Base-by-base conservation (phyloP, 352 stramenopile genomes). In the Phytophthora melonis region DNA sequence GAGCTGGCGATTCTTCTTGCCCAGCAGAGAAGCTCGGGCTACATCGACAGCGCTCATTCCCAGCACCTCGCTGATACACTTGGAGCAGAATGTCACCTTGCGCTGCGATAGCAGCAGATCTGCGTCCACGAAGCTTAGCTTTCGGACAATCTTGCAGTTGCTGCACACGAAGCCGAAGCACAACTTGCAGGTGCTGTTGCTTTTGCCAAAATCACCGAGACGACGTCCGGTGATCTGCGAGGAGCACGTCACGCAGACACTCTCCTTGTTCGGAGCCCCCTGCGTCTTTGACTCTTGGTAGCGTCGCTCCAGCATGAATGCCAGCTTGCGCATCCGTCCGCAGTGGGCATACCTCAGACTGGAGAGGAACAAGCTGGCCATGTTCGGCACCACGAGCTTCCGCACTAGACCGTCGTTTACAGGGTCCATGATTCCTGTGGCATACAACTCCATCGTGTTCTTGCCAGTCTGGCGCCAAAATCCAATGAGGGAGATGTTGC, bases 61-160 rank as follows among this genome's bases (percentile, higher is more conserved):
- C 3, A 58, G 6, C 18, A 50, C 14, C 14, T 50, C 43, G 43
- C 43, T 41, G 9, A 41, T 41, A 14, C 34, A 41, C 34, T 11
- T 60, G 10, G 66, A 47, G 41, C 66, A 78, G 21, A 78, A 74
- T 13, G 67, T 70, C 50, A 78, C 71, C 50, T 74, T 78, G 23
- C 71, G 62, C 55, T 66, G 66, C 18, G 53, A 56, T 34, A 72
- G 50, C 3, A 60, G 39, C n/a, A 68, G 32, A 58, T 68, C 57
- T 2, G 58, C 23, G 25, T 65, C 49, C 52, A 80, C 50, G 30
- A 82, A 80, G 50, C 63, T 72, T 49, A 82, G 43, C 47, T 73
- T 60, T 21, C 21, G 61, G 9, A 53, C 13, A 6, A 72, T 66
- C 39, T 57, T 72, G 57, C 66, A 72, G 3, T 39, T 25, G 25